These are phyloP conservation scores for Oryza punctata DNA, from an alignment of 176 grass and related monocot genomes.

Conservation along the genomic window DNA sequence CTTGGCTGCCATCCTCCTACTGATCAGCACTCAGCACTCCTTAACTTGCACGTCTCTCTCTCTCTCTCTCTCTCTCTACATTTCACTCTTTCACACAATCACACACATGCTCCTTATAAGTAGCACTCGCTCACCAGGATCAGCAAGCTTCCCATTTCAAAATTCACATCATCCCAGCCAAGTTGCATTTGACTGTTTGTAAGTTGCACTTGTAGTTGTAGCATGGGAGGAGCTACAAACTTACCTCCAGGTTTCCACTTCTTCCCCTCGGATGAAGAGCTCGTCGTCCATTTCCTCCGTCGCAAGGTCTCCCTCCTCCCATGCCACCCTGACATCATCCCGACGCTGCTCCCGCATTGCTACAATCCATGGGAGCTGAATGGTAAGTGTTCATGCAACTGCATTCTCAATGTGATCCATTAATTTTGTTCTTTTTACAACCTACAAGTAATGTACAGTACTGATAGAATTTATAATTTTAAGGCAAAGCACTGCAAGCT, in stretches of 20 bases:
- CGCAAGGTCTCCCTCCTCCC: slow-evolving; percentile 62
- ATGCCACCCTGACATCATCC: slow-evolving; percentile 73
- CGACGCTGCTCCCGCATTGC: slow-evolving; percentile 49
- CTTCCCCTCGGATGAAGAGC: slow-evolving; percentile 84
- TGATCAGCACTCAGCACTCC: slow-evolving; percentile 36
- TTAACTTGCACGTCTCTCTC: slow-evolving; percentile 39
- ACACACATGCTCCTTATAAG: slow-evolving; percentile 34
- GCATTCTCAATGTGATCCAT: background rate
- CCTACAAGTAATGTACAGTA: background rate
- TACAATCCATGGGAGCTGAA: slow-evolving; percentile 81
- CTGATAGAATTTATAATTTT: slow-evolving; percentile 1
- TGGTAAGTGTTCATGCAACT: slow-evolving; percentile 32
- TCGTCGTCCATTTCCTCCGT: slow-evolving; percentile 75
- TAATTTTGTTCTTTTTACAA: background rate
- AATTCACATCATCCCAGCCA: background rate
- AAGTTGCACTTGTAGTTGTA: slow-evolving; percentile 12
- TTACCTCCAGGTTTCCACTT: slow-evolving; percentile 89
- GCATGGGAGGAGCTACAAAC: slow-evolving; percentile 61
- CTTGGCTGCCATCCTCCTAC: slow-evolving; percentile 37
- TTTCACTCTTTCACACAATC: background rate
- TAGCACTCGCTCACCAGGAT: slow-evolving; percentile 24
- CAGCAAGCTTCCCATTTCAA: slow-evolving; percentile 24
- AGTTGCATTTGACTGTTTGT: background rate
- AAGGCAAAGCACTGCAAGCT: slow-evolving; percentile 77
- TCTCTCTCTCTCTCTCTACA: background rate